These are phyloP conservation scores for Phaeosphaeria sp. DNA, from an alignment of 2,329 filamentous ascomycete genomes.

Conservation along the genomic window DNA sequence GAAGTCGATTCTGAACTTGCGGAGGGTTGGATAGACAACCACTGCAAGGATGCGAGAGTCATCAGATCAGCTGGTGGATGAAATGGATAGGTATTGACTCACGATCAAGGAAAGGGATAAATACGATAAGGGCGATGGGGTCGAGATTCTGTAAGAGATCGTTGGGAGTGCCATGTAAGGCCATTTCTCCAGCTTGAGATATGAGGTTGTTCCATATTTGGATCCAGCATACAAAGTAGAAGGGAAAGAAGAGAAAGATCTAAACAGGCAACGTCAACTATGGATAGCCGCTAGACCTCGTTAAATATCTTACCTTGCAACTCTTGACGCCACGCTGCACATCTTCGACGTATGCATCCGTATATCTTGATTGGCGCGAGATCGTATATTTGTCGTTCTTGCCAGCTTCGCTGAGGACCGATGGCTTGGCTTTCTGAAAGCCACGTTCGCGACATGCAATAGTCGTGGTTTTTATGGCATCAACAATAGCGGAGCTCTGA, in stretches of 20 bases:
- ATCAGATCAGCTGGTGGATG: neutral
- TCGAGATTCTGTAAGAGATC: conserved; percentile 37
- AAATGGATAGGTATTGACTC: neutral
- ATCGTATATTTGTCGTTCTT: conserved; percentile 1
- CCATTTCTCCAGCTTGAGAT: conserved; percentile 40
- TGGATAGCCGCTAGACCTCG: neutral
- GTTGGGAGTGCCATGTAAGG: conserved; percentile 35
- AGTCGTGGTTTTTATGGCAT: conserved; percentile 11
- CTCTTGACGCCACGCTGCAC: conserved; percentile 11
- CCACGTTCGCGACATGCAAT: conserved; percentile 10
- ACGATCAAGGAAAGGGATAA: conserved; percentile 31
- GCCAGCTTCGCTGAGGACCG: conserved; percentile 1
- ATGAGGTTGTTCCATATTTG: conserved; percentile 42
- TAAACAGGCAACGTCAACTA: neutral
- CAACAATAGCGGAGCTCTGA: conserved; percentile 13
- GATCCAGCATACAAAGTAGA: conserved; percentile 38
- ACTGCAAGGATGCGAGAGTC: neutral
- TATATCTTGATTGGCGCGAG: conserved; percentile 3
- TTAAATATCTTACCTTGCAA: conserved; percentile 11
- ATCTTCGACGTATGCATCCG: conserved; percentile 14
- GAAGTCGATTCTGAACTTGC: conserved; percentile 22
- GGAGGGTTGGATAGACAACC: conserved; percentile 25
- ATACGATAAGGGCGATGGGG: conserved; percentile 29
- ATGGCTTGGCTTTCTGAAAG: conserved; percentile 14
- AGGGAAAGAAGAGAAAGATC: conserved; percentile 16